A percentile compares a stretch with the other conserved stretches of the same genome.
These are phyloP conservation scores for Ustilago shanxiensis DNA, from an alignment of 1,284 basidiomycete genomes.

Conservation along the genomic window DNA sequence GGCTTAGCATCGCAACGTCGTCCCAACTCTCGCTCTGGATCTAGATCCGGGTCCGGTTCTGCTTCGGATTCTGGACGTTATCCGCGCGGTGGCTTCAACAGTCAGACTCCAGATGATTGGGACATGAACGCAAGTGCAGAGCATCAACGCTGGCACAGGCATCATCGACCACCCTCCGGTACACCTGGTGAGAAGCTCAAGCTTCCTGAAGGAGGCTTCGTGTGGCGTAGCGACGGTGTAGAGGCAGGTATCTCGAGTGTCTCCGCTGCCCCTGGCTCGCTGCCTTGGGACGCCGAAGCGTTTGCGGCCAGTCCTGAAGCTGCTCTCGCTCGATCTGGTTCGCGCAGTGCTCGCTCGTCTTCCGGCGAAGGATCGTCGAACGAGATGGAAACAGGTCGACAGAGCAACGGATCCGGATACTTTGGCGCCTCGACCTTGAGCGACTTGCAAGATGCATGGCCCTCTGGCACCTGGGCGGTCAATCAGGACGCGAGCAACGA, in stretches of 20 bases:
- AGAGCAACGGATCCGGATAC: slow-evolving; percentile 5
- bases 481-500: slow-evolving; percentile 41
- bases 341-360: slow-evolving; percentile 34
- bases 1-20: slow-evolving; percentile 2
- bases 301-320: slow-evolving; percentile 44
- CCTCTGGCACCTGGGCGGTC: slow-evolving; percentile 42
- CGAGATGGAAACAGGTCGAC: slow-evolving; percentile 34
- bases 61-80: slow-evolving; percentile 26
- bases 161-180: slow-evolving; percentile 50
- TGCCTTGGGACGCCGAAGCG: slow-evolving; percentile 46
- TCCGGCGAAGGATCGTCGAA: slow-evolving; percentile 37
- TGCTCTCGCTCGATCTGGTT: slow-evolving; percentile 13
- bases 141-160: slow-evolving; percentile 55
- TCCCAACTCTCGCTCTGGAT: slow-evolving; percentile 17
- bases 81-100: slow-evolving; percentile 14
- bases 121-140: slow-evolving; percentile 39
- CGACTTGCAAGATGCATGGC: slow-evolving; percentile 53
- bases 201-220: slow-evolving; percentile 57
- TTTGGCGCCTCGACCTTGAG: slow-evolving; percentile 46
- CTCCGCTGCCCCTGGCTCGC: slow-evolving; percentile 17
- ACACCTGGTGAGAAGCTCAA: slow-evolving; percentile 39
- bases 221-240: slow-evolving; percentile 54
- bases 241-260: slow-evolving; percentile 37
- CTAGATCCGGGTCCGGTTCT: slow-evolving; percentile 26
- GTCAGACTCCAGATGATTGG: slow-evolving; percentile 41